Evolutionary conservation across 768 basidiomycete species (phyloP), one percentile per base, ranked within the genome.

Genomic region (Suillus fuscotomentosus): DNA sequence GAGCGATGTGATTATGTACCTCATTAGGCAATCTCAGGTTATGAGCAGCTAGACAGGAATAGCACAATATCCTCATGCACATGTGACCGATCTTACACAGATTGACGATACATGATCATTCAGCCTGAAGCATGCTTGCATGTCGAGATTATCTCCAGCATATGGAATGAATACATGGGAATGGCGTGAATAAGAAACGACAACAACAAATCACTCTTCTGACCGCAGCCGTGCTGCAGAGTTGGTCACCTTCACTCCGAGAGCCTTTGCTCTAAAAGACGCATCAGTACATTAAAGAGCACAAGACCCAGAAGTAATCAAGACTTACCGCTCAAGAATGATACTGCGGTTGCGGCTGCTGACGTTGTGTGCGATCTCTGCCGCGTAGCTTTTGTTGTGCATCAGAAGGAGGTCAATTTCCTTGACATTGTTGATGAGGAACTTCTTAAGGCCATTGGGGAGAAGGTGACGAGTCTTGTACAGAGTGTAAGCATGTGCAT

Each of bases 351-450:
- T 98, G 77, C 94, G 90, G 84, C 92, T 92, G 82, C 90, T 93
- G 69, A 99, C 95, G 70, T 88, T 89, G 85, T 97, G 96, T 60
- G 97, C 97, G 71, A 99, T 95, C 78, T 97, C 94, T 61, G 95
- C 97, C 57, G 95, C 90, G 76, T 91, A 99, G 73, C 82, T 90
- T 84, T 94, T 94, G 88, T 94, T 96, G 87, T 98, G 96, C 95
- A 98, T 96, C 60, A 98, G 84, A 67, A 98, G 89, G 71, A 99
- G 87, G 72, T 99, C 95, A 66, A 99, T 80, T 77, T 99, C 96
- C 77, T 90, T 87, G 61, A 91, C 85, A 80, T 99, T 99, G 86
- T 86, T 90, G 73, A 99, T 93, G 67, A 97, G 82, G 83, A 98
- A 90, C 79, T 96, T 95, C 84, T 97, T 97, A 77, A 92, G 86